Conservation (phyloP, 2,329 filamentous ascomycete genomes). For the Penicillium rolfsii region DNA sequence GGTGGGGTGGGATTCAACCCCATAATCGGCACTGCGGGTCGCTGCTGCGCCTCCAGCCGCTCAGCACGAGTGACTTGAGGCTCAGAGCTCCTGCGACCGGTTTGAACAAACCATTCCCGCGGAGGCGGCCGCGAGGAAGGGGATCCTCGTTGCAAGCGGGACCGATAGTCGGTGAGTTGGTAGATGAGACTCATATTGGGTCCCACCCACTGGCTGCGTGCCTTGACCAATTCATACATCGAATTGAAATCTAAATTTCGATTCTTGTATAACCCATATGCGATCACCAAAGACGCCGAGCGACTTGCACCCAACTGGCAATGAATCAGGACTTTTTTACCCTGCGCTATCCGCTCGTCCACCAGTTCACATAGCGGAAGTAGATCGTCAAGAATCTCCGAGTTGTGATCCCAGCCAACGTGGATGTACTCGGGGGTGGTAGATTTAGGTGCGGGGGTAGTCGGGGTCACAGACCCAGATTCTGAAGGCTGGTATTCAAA, state of each 20-base stretch:
- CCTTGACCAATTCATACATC: slow-evolving; percentile 66
- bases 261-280: slow-evolving; percentile 67
- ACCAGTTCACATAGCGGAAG: slow-evolving; percentile 63
- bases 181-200: slow-evolving; percentile 72
- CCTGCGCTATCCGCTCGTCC: slow-evolving; percentile 60
- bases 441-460: slow-evolving; percentile 33
- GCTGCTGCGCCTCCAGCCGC: slow-evolving; percentile 23
- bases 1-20: slow-evolving; percentile 33
- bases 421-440: slow-evolving; percentile 65
- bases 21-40: slow-evolving; percentile 27
- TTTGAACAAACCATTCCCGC: slow-evolving; percentile 41
- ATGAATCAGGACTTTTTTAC: slow-evolving; percentile 65
- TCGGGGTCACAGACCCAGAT: slow-evolving; percentile 33
- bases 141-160: slow-evolving; percentile 41
- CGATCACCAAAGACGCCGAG: slow-evolving; percentile 68
- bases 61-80: slow-evolving; percentile 34
- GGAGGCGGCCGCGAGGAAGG: slow-evolving; percentile 36
- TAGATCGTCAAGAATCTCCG: slow-evolving; percentile 67
- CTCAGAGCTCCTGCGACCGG: slow-evolving; percentile 35
- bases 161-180: slow-evolving; percentile 66
- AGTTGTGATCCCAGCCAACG: slow-evolving; percentile 69
- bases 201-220: slow-evolving; percentile 67
- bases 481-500: slow-evolving; percentile 45
- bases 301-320: slow-evolving; percentile 68
- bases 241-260: slow-evolving; percentile 65